Evolutionary conservation across 2,329 filamentous ascomycete genomes (phyloP).

Genomic region (Fusarium illudens): DNA sequence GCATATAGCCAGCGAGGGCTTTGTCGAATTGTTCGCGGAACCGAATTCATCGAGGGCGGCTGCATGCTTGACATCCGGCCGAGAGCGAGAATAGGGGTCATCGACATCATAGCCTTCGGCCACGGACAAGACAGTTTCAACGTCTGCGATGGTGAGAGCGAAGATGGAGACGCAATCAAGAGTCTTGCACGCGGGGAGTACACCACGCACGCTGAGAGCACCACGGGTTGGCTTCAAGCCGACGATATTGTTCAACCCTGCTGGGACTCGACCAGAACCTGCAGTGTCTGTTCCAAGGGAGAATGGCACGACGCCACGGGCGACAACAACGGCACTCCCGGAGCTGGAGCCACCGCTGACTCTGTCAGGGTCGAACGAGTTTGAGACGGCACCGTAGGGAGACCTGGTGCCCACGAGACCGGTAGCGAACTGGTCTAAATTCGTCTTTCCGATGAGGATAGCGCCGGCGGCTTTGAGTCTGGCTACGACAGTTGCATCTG

Average conservation of each 20-base stretch:
- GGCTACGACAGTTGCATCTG: conserved; percentile 58
- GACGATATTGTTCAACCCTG: conserved; percentile 62
- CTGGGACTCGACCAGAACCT: conserved; percentile 62
- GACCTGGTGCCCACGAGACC: conserved; percentile 69
- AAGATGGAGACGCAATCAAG: conserved; percentile 67
- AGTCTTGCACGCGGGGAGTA: conserved; percentile 64
- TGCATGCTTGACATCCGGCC: conserved; percentile 16
- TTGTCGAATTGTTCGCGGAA: conserved; percentile 14
- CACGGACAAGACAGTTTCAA: conserved; percentile 57
- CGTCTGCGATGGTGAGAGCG: conserved; percentile 58
- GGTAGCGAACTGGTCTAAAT: conserved; percentile 70
- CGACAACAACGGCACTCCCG: conserved; percentile 65
- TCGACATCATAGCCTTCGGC: conserved; percentile 57
- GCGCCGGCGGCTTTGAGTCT: conserved; percentile 62
- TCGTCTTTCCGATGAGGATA: conserved; percentile 66
- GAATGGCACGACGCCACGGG: conserved; percentile 62
- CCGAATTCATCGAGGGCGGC: conserved; percentile 43
- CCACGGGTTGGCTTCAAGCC: conserved; percentile 63
- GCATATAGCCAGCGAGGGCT: conserved; percentile 52
- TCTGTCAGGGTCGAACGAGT: conserved; percentile 53
- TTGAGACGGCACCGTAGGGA: conserved; percentile 65
- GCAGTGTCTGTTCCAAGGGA: conserved; percentile 66
- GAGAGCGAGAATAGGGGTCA: conserved; percentile 61
- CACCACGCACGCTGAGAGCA: conserved; percentile 57
- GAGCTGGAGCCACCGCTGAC: conserved; percentile 64